Conservation (phyloP, 2,329 filamentous ascomycete species). For the Acarospora socialis region DNA sequence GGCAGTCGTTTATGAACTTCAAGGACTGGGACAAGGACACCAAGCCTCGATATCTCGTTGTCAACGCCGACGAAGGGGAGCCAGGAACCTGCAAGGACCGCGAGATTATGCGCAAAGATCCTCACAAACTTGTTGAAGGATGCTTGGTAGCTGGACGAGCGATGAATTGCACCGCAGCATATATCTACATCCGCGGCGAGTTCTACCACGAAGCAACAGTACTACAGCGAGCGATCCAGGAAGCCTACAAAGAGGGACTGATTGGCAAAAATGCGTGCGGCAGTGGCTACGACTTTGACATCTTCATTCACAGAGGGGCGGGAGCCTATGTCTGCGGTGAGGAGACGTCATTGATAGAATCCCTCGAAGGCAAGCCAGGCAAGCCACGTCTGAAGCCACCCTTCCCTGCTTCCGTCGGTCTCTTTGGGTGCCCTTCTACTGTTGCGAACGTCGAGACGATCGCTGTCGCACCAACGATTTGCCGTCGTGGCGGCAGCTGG, state of each 20-base stretch:
- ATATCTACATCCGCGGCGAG: slow-evolving; percentile 98
- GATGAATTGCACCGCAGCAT: slow-evolving; percentile 97
- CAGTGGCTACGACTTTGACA: slow-evolving; percentile 93
- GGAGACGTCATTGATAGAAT: slow-evolving; percentile 96
- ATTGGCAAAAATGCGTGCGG: slow-evolving; percentile 98
- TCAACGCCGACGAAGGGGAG: slow-evolving; percentile 98
- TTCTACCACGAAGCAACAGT: slow-evolving; percentile 93
- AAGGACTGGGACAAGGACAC: slow-evolving; percentile 98
- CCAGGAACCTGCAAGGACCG: slow-evolving; percentile 98
- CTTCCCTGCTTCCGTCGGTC: slow-evolving; percentile 90
- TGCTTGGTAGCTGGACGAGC: slow-evolving; percentile 90
- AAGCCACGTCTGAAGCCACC: slow-evolving; percentile 98
- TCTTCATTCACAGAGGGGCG: slow-evolving; percentile 91
- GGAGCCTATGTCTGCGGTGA: slow-evolving; percentile 97
- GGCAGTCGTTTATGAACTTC: slow-evolving; percentile 97
- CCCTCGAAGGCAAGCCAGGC: slow-evolving; percentile 93
- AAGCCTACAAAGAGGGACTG: slow-evolving; percentile 85
- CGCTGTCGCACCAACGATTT: slow-evolving; percentile 89
- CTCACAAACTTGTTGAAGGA: slow-evolving; percentile 96
- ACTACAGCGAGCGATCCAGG: slow-evolving; percentile 88
- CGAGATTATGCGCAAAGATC: slow-evolving; percentile 99
- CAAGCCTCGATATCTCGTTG: slow-evolving; percentile 89
- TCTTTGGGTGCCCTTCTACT: slow-evolving; percentile 95
- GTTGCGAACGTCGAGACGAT: slow-evolving; percentile 98
- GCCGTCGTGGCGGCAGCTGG: slow-evolving; percentile 81